These are phyloP conservation scores for Elsinoe perseae DNA, from an alignment of 2,329 filamentous ascomycete species.

Conservation along the genomic window DNA sequence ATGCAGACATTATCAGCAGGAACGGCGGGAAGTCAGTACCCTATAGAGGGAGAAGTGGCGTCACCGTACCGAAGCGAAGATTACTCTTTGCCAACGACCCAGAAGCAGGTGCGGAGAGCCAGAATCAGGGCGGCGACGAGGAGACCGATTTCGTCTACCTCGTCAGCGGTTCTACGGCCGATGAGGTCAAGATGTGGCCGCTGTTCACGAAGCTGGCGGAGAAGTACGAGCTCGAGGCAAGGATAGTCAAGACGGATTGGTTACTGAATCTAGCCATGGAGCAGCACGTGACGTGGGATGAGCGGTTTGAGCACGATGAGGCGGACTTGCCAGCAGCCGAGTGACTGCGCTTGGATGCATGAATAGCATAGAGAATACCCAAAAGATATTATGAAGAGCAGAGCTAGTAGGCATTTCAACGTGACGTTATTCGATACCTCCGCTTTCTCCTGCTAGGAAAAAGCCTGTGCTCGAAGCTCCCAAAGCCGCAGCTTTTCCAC, in stretches of 20 bases:
- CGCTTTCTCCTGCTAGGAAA: neutral
- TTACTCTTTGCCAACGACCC: slow-evolving; percentile 49
- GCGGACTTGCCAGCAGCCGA: slow-evolving; percentile 16
- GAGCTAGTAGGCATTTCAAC: neutral
- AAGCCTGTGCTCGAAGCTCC: neutral
- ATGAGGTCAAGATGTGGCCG: slow-evolving; percentile 68
- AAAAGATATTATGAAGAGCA: neutral
- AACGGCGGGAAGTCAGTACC: slow-evolving; percentile 79
- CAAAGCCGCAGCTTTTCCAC: neutral
- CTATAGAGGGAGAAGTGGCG: slow-evolving; percentile 61
- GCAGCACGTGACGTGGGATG: slow-evolving; percentile 54
- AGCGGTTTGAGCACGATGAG: slow-evolving; percentile 27
- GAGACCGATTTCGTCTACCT: slow-evolving; percentile 59
- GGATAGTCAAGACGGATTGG: slow-evolving; percentile 83
- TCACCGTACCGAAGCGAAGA: slow-evolving; percentile 41
- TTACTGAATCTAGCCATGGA: slow-evolving; percentile 81
- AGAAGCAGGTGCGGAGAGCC: slow-evolving; percentile 48
- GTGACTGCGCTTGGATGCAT: neutral
- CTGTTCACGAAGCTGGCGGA: slow-evolving; percentile 72
- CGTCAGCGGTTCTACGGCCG: slow-evolving; percentile 58
- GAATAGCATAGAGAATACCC: neutral
- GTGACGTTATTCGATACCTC: neutral
- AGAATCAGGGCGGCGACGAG: slow-evolving; percentile 50
- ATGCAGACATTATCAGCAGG: slow-evolving; percentile 73
- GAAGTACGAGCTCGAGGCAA: slow-evolving; percentile 68